Percentiles rank a stretch among this genome's conserved stretches.
These are phyloP conservation scores for Termitomyces sp. DNA, from an alignment of 768 basidiomycete species.

Conservation along the genomic window DNA sequence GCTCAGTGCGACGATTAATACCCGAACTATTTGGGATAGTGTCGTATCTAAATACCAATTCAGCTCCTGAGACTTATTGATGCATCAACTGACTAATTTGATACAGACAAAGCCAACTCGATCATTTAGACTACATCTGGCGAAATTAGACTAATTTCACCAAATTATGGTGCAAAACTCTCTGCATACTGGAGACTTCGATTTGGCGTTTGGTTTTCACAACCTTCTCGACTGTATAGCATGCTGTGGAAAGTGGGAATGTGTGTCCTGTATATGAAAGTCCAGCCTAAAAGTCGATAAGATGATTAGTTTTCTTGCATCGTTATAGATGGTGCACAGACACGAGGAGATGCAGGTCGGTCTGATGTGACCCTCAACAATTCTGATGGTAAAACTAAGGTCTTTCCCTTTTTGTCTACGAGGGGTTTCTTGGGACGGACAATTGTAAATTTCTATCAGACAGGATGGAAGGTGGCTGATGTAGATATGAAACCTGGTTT, in stretches of 20 bases:
- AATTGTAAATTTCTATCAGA: neutral
- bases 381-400: neutral
- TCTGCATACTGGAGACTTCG: neutral
- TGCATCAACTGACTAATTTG: neutral
- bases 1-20: slow-evolving; percentile 69
- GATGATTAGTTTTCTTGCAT: neutral
- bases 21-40: slow-evolving; percentile 70
- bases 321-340: neutral
- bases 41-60: slow-evolving; percentile 41
- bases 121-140: neutral
- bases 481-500: neutral
- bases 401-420: neutral
- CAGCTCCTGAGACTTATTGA: neutral
- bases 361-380: neutral
- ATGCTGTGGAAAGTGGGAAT: neutral
- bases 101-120: neutral
- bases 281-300: neutral
- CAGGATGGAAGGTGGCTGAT: neutral
- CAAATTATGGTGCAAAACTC: neutral
- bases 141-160: neutral
- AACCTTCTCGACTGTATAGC: neutral
- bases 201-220: neutral
- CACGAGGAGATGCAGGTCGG: neutral
- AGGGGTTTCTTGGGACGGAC: neutral
- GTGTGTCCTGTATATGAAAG: neutral